Conservation (phyloP, 805 yeast species). For the Limtongia smithiae region DNA sequence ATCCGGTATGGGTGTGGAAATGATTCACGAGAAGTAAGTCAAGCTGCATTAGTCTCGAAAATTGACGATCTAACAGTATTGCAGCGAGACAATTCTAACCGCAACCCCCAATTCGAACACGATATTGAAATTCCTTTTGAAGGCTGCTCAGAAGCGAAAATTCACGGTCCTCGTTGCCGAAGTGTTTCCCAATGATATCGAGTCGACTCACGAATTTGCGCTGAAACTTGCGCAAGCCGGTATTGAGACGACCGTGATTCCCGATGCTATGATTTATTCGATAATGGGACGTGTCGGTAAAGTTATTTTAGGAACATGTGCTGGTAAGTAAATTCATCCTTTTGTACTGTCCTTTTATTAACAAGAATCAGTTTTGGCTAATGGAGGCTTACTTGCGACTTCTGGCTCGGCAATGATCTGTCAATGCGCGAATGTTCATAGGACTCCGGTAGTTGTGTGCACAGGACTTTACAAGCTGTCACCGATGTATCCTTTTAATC, state of each 20-base stretch:
- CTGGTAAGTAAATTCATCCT: conserved; percentile 44
- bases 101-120: conserved; percentile 95
- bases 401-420: conserved; percentile 92
- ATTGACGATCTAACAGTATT: too few relatives aligned
- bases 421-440: conserved; percentile 91
- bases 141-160: conserved; percentile 83
- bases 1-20: conserved; percentile 83
- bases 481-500: conserved; percentile 87
- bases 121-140: conserved; percentile 76
- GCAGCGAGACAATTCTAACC: conserved; percentile 51
- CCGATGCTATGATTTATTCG: conserved; percentile 89
- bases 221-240: conserved; percentile 75
- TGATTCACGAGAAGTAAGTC: conserved; percentile 80
- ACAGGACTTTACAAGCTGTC: conserved; percentile 91
- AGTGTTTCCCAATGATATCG: conserved; percentile 83
- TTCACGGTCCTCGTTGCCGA: conserved; percentile 92
- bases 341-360: too few relatives aligned
- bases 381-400: conserved; percentile 88
- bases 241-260: conserved; percentile 84
- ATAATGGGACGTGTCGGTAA: conserved; percentile 97
- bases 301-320: conserved; percentile 85
- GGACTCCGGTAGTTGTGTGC: conserved; percentile 94
- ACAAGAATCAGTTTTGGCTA: conserved; percentile 57
- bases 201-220: conserved; percentile 73
- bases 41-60: too few relatives aligned